Evolutionary conservation across 805 yeast genomes (phyloP).

Genomic region (Nakazawaea sp.): DNA sequence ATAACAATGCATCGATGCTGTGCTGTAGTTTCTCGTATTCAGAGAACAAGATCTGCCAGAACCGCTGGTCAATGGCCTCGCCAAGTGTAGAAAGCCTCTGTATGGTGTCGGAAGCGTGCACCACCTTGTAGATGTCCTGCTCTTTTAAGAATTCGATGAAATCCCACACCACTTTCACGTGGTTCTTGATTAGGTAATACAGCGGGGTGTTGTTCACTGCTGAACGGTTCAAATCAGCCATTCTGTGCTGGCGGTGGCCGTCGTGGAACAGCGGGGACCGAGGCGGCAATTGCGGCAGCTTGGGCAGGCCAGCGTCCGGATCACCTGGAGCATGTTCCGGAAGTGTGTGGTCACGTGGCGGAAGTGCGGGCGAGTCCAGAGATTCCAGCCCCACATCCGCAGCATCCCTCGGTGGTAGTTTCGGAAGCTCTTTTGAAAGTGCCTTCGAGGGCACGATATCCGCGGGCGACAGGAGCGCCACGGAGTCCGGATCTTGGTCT

Average conservation of each 20-base stretch:
- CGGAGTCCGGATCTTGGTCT: too few species aligned
- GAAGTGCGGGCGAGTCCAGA: too few species aligned
- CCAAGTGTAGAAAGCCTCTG: too few species aligned
- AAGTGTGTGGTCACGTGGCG: conserved; percentile 6
- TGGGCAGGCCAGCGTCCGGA: neutral
- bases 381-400: too few species aligned
- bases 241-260: too few species aligned
- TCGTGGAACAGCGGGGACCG: too few species aligned
- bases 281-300: neutral
- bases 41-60: conserved; percentile 7
- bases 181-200: neutral
- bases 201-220: neutral
- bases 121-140: conserved; percentile 1
- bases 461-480: too few species aligned
- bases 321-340: neutral
- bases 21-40: conserved; percentile 1
- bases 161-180: neutral
- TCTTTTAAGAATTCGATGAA: conserved; percentile 1
- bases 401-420: conserved; percentile 3
- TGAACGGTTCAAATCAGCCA: neutral
- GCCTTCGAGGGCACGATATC: neutral
- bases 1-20: neutral
- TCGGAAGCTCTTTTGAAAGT: neutral
- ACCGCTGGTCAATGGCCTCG: conserved; percentile 4
- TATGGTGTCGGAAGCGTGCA: too few species aligned